These are phyloP conservation scores for Glycine tomentella DNA, from an alignment of 306 rosid species.

Conservation along the genomic window DNA sequence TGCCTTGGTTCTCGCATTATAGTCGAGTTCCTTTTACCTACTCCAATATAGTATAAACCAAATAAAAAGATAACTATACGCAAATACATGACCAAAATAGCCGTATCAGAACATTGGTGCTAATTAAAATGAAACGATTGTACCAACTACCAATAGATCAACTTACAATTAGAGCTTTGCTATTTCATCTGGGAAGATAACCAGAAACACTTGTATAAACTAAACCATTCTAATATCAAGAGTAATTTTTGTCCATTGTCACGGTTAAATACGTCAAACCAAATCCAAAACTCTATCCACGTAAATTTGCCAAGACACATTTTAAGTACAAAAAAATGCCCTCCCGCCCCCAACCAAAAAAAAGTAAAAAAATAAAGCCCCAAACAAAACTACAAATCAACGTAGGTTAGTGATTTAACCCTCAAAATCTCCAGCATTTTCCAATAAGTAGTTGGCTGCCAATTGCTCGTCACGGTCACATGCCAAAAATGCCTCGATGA, in stretches of 20 bases:
- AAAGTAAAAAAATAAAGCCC: conserved; percentile 41
- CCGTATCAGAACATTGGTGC: conserved; percentile 4
- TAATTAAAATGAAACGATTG: not conserved
- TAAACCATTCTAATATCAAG: conserved; percentile 46
- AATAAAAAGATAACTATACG: not conserved
- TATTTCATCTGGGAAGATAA: conserved; percentile 10
- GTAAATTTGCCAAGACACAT: conserved; percentile 46
- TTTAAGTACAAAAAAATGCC: conserved; percentile 22
- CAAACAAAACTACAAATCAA: conserved; percentile 65
- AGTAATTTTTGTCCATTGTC: conserved; percentile 1
- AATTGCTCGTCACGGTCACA: conserved; percentile 94
- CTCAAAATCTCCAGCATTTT: conserved; percentile 90
- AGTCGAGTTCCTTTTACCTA: not conserved
- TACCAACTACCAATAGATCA: not conserved
- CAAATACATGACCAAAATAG: not conserved
- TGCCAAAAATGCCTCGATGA: conserved; percentile 96
- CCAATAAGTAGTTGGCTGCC: conserved; percentile 93
- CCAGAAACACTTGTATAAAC: conserved; percentile 28
- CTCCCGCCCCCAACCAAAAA: conserved; percentile 28
- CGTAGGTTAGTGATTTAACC: conserved; percentile 60
- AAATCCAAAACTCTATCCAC: conserved; percentile 55
- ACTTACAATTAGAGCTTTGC: conserved; percentile 27
- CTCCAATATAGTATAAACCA: not conserved
- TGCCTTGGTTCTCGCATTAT: not conserved
- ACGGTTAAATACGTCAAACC: conserved; percentile 34